These are phyloP conservation scores for Steccherinum ochraceum DNA, from an alignment of 768 basidiomycete species.

Conservation along the genomic window DNA sequence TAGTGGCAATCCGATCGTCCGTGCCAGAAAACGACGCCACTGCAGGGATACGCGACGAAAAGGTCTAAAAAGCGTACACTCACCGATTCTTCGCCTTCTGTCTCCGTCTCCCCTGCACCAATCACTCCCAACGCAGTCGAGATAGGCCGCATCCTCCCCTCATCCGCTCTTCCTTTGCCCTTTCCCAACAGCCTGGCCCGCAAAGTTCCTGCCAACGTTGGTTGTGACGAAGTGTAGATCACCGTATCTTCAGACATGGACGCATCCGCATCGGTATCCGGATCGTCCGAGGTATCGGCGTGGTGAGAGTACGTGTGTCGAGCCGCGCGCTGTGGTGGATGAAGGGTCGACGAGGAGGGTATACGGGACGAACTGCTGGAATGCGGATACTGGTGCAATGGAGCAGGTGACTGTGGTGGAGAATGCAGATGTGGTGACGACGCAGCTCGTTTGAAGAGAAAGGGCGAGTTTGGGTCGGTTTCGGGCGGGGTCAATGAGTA, in stretches of 20 bases:
- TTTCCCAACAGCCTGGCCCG: conserved; percentile 17
- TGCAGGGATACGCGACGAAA: conserved; percentile 3
- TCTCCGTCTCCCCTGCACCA: conserved; percentile 75
- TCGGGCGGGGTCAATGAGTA: conserved; percentile 10
- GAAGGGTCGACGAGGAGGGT: conserved; percentile 4
- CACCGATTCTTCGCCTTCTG: conserved; percentile 72
- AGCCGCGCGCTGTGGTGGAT: neutral
- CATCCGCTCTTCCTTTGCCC: conserved; percentile 14
- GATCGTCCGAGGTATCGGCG: conserved; percentile 6
- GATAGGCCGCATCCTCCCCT: conserved; percentile 30
- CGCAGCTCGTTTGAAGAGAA: conserved; percentile 7
- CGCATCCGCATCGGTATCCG: conserved; percentile 3
- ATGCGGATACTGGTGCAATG: conserved; percentile 1
- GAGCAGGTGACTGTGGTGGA: conserved; percentile 2
- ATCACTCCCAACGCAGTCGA: conserved; percentile 54
- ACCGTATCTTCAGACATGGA: conserved; percentile 10
- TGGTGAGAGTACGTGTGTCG: neutral
- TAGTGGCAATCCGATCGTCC: neutral
- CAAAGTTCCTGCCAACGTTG: conserved; percentile 11
- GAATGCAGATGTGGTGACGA: conserved; percentile 11
- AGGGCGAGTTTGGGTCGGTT: conserved; percentile 2
- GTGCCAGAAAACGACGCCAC: neutral
- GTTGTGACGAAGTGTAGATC: conserved; percentile 3
- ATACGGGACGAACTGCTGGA: conserved; percentile 3
- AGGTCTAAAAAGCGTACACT: conserved; percentile 19